These are phyloP conservation scores for Cicer judaicum DNA, from an alignment of 306 rosid species.

Conservation along the genomic window DNA sequence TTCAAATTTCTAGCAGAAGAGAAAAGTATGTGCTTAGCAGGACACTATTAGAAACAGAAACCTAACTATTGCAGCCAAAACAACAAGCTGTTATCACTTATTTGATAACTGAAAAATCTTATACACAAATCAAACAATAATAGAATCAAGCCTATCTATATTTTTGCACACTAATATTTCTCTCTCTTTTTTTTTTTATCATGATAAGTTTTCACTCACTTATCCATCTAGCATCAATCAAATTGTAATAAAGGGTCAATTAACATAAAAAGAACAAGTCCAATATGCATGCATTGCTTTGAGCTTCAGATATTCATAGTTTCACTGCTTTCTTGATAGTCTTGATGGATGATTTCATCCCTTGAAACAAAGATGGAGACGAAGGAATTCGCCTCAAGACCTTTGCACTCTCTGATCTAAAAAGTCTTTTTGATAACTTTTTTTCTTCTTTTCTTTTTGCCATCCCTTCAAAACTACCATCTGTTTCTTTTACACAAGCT, in stretches of 20 bases:
- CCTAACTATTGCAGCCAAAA: slow-evolving; percentile 37
- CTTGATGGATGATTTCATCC: slow-evolving; percentile 53
- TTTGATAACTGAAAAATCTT: slow-evolving; percentile 42
- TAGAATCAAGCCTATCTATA: slow-evolving; percentile 31
- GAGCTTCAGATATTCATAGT: not conserved
- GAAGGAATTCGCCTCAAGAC: slow-evolving; percentile 79
- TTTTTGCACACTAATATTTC: slow-evolving; percentile 38
- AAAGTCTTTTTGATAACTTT: slow-evolving; percentile 56
- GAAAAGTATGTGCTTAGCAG: not conserved
- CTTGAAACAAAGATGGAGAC: slow-evolving; percentile 81
- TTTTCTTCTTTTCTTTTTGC: slow-evolving; percentile 56
- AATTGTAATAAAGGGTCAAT: slow-evolving; percentile 32
- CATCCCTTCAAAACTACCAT: slow-evolving; percentile 56
- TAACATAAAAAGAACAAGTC: slow-evolving; percentile 7
- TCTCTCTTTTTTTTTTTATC: slow-evolving; percentile 10
- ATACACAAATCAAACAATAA: slow-evolving; percentile 56
- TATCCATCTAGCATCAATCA: slow-evolving; percentile 49
- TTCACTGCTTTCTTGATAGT: slow-evolving; percentile 33
- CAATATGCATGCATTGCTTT: not conserved
- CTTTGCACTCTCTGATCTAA: slow-evolving; percentile 82
- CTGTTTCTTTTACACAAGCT: slow-evolving; percentile 47
- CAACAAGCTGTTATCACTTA: slow-evolving; percentile 61
- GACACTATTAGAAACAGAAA: slow-evolving; percentile 34
- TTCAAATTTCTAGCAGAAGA: slow-evolving; percentile 14
- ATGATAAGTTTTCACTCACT: slow-evolving; percentile 37